A percentile compares a stretch with the other conserved stretches of the same genome.
These are phyloP conservation scores for Fusarium stilboides DNA, from an alignment of 2,329 filamentous ascomycete species.

Conservation along the genomic window DNA sequence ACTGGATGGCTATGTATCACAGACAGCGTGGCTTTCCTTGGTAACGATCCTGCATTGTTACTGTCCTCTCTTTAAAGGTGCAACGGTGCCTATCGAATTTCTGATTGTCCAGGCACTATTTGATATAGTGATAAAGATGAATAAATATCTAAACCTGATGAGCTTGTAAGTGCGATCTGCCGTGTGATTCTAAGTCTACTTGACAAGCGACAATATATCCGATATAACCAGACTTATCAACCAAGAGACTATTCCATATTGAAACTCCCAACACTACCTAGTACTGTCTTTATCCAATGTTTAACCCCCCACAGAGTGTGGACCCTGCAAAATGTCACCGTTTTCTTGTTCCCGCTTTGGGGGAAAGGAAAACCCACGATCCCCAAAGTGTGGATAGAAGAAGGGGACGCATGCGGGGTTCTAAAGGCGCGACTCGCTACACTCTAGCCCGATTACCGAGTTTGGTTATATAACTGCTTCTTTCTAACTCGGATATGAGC, in stretches of 20 bases:
- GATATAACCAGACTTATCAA: background rate
- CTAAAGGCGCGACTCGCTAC: constrained; percentile 33
- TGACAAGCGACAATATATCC: too few relatives aligned
- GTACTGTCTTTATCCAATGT: background rate
- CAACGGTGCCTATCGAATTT: constrained; percentile 8
- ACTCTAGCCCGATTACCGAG: constrained; percentile 40
- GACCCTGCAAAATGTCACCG: constrained; percentile 15
- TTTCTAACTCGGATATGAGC: background rate
- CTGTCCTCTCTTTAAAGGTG: constrained; percentile 37
- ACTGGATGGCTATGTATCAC: constrained; percentile 18
- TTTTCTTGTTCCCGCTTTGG: constrained; percentile 19
- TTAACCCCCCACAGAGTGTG: constrained; percentile 30
- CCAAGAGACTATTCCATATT: background rate
- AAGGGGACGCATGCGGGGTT: constrained; percentile 36
- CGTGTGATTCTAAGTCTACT: too few relatives aligned
- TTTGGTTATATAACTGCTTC: constrained; percentile 21
- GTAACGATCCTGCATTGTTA: constrained; percentile 23
- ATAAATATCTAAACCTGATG: background rate
- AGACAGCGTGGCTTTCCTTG: constrained; percentile 7
- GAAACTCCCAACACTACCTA: background rate
- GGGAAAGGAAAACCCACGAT: constrained; percentile 15
- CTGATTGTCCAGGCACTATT: constrained; percentile 22
- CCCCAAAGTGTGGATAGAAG: constrained; percentile 7
- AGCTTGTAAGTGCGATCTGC: too few relatives aligned
- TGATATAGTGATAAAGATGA: constrained; percentile 7